Percentiles rank a stretch among this genome's conserved stretches.
phyloP scores from a whole-genome alignment of 768 basidiomycete species.

The Collybia sp. region DNA sequence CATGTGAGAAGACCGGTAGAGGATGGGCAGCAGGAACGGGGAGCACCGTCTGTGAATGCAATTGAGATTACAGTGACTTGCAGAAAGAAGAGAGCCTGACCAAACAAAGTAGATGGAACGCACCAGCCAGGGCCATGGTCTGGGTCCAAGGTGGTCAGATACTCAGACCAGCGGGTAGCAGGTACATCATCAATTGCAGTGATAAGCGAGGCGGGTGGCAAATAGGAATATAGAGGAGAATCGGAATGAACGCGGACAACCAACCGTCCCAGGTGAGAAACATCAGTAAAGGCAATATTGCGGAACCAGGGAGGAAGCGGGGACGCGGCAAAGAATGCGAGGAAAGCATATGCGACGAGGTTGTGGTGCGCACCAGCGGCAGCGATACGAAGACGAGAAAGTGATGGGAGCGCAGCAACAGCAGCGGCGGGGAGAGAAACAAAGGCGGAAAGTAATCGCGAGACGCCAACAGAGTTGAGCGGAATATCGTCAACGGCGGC shows the following conservation, averaged over 20 bases:
- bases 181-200: conserved; percentile 60
- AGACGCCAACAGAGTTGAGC: conserved; percentile 44
- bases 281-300: conserved; percentile 39
- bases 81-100: conserved; percentile 17
- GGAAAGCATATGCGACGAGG: conserved; percentile 32
- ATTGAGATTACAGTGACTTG: conserved; percentile 10
- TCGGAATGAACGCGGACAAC: conserved; percentile 51
- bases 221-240: conserved; percentile 56
- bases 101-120: conserved; percentile 17
- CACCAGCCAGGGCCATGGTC: conserved; percentile 55
- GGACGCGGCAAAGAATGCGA: no score
- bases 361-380: conserved; percentile 82
- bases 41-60: background rate
- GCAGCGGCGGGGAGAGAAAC: conserved; percentile 50
- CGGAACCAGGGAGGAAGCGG: no score
- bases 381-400: conserved; percentile 53
- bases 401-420: conserved; percentile 32
- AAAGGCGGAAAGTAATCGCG: conserved; percentile 70
- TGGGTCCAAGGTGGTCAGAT: conserved; percentile 27
- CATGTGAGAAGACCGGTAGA: no score
- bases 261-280: conserved; percentile 45
- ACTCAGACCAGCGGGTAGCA: conserved; percentile 40
- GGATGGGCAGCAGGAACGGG: conserved; percentile 1
- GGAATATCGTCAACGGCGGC: conserved; percentile 60
- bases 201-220: conserved; percentile 55